A percentile compares a stretch with the other conserved stretches of the same genome.
phyloP scores from a whole-genome alignment of 208 protist species.

The Borovskyia barvae region DNA sequence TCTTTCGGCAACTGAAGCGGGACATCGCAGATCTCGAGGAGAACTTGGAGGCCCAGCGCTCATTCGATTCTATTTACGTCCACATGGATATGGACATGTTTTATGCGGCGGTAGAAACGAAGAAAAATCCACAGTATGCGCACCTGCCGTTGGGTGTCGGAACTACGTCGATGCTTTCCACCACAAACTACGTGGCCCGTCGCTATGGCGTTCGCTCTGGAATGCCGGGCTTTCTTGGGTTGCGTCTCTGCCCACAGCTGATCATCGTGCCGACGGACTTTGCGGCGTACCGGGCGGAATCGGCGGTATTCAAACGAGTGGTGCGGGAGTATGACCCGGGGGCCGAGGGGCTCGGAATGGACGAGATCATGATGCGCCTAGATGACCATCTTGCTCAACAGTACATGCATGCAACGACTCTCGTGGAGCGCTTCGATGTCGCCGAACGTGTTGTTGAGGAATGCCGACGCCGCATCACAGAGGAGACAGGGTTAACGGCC shows the following conservation, averaged over 20 bases:
- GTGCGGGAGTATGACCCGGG: constrained; percentile 76
- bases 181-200: constrained; percentile 93
- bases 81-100: constrained; percentile 94
- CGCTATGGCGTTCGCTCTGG: constrained; percentile 92
- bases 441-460: constrained; percentile 44
- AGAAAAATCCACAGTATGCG: constrained; percentile 80
- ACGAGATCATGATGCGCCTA: constrained; percentile 81
- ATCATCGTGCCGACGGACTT: constrained; percentile 78
- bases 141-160: constrained; percentile 92
- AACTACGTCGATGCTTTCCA: constrained; percentile 87
- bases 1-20: constrained; percentile 17
- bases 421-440: constrained; percentile 30
- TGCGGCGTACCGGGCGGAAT: constrained; percentile 49
- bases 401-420: constrained; percentile 8
- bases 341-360: constrained; percentile 49
- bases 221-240: constrained; percentile 94
- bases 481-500: constrained; percentile 61
- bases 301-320: constrained; percentile 48
- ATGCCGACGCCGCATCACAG: constrained; percentile 43
- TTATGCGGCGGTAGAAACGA: constrained; percentile 83
- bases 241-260: constrained; percentile 81
- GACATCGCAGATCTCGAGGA: constrained; percentile 25
- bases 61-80: constrained; percentile 43
- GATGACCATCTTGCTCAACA: constrained; percentile 27
- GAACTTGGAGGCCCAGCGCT: constrained; percentile 31